Evolutionary conservation across 179 eudicot genomes (phyloP).

Genomic region (Patellifolia procumbens): DNA sequence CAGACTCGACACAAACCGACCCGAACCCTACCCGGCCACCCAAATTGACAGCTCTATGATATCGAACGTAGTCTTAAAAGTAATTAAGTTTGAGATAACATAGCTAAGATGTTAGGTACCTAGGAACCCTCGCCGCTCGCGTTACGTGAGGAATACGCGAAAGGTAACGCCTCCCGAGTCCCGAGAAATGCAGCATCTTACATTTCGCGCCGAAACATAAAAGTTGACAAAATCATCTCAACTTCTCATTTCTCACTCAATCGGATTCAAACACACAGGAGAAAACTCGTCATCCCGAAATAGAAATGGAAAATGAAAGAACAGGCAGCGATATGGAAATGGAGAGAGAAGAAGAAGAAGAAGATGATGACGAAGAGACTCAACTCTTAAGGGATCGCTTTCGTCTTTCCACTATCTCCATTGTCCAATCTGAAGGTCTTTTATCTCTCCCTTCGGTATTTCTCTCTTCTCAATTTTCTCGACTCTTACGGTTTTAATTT

Average conservation of each 20-base stretch:
- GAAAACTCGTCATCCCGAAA: too few species aligned
- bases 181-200: too few species aligned
- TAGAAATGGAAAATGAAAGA: conserved; percentile 30
- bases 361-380: conserved; percentile 42
- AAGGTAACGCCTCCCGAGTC: too few species aligned
- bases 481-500: conserved; percentile 2
- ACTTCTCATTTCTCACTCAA: not conserved
- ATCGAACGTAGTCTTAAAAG: too few species aligned
- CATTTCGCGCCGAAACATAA: not conserved
- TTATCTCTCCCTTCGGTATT: conserved; percentile 8
- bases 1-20: too few species aligned
- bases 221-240: too few species aligned
- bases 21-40: too few species aligned
- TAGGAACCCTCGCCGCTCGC: too few species aligned
- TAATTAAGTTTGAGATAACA: too few species aligned
- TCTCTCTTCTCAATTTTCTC: not conserved
- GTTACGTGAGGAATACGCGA: too few species aligned
- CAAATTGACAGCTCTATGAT: too few species aligned
- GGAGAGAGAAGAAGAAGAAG: conserved; percentile 57
- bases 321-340: conserved; percentile 35
- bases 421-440: conserved; percentile 78
- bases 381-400: conserved; percentile 68
- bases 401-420: conserved; percentile 68
- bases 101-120: too few species aligned
- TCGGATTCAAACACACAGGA: not conserved